phyloP scores from a whole-genome alignment of 768 basidiomycete species.

The Boletellus emodensis region DNA sequence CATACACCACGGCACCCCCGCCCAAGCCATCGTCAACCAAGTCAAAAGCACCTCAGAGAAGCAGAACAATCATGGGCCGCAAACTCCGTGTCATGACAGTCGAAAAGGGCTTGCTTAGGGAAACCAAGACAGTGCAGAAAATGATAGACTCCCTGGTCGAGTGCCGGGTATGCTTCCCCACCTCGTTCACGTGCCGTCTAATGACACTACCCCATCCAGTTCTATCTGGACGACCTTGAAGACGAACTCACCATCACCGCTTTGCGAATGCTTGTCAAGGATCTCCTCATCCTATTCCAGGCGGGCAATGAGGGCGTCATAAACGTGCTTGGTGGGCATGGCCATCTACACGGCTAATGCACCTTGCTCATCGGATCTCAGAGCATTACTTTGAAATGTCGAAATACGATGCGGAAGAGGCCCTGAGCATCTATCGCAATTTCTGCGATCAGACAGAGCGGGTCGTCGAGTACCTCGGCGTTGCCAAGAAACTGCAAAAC shows the following conservation, averaged over 20 bases:
- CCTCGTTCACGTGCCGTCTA: neutral
- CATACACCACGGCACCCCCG: conserved; percentile 27
- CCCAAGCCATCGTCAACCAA: conserved; percentile 31
- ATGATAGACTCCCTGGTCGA: conserved; percentile 87
- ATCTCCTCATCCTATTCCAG: conserved; percentile 91
- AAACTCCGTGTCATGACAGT: conserved; percentile 90
- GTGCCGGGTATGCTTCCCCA: conserved; percentile 63
- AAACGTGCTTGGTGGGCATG: conserved; percentile 64
- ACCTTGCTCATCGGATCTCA: conserved; percentile 25
- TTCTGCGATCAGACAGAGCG: conserved; percentile 93
- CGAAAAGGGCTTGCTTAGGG: conserved; percentile 90
- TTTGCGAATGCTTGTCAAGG: conserved; percentile 91
- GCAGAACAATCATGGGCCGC: conserved; percentile 76
- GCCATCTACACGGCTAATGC: conserved; percentile 17
- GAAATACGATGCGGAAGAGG: conserved; percentile 81
- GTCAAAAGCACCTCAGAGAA: conserved; percentile 44
- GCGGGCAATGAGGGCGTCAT: conserved; percentile 94
- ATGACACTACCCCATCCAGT: conserved; percentile 42
- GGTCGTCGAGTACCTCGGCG: conserved; percentile 88
- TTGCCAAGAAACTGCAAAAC: conserved; percentile 91
- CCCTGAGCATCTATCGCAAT: conserved; percentile 83
- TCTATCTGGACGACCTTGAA: conserved; percentile 90
- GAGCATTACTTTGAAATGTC: conserved; percentile 99
- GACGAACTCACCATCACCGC: conserved; percentile 89
- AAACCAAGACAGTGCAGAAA: conserved; percentile 86